Evolutionary conservation across 148 eudicot species (phyloP), one percentile per base, ranked within the genome.

Genomic region (Camellia granthamiana): DNA sequence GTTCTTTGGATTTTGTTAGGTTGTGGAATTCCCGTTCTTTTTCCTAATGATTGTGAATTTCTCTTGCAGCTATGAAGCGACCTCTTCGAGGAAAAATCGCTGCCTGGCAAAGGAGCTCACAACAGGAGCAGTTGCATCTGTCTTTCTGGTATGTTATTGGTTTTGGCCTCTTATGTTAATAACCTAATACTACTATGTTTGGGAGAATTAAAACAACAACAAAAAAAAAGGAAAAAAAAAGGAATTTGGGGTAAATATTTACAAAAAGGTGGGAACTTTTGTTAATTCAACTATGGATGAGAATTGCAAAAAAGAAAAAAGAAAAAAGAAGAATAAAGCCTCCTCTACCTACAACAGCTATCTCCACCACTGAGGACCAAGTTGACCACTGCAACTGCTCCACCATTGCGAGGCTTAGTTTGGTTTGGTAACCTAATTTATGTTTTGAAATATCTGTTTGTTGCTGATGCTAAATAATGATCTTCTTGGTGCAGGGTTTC

Each of bases 121-220:
- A 14, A 91, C 98, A 8, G 99, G 95, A n/a, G 88, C 95, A 21
- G 84, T 90, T 78, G 99, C 97, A 76, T 96, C 99, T 77, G 91
- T 96, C 74, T 94, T 96, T 90, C 74, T 96, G 98, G 99, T 96
- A 89, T 10, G 81, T 2, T 83, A 74, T 54, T 67, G 11, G n/a
- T 19, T 68, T 60, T 44, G 6, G 43, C 41, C 4, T 80, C 43
- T 56, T 52, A 49, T 52, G 4, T 41, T 86, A 56, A 2, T 67
- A 7, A 43, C n/a, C 46, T 68, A 68, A 68, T 41, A 30, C 38
- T 30, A 30, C 38, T 30, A 30, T 30, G 38, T 1, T 30, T 30
- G 38, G 38, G 38, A 30, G 38, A 30, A 30, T 0, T 0, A 30
- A 30, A 30, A 30, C 38, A 30, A 30, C 38, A 30, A 30, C 0